phyloP scores from a whole-genome alignment of 148 eudicot genomes.

The Euryodendron excelsum region DNA sequence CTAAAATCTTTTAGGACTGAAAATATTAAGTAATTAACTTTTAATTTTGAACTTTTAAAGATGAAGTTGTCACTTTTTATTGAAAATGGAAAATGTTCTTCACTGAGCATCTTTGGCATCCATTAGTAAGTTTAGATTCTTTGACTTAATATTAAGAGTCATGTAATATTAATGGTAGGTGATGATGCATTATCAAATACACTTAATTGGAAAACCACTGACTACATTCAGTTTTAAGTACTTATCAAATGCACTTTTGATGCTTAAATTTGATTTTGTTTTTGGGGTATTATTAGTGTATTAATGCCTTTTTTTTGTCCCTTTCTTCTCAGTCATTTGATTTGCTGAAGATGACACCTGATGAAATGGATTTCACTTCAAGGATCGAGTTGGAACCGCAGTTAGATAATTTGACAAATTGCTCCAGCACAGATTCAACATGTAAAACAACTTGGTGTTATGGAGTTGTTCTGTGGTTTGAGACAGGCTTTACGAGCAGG shows the following conservation, averaged over 20 bases:
- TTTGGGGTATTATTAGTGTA: not conserved
- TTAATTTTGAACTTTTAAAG: too few species aligned
- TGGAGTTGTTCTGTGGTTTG: slow-evolving; percentile 91
- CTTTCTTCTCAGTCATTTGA: slow-evolving; percentile 73
- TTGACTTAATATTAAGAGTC: too few species aligned
- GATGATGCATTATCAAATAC: too few species aligned
- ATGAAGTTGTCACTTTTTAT: too few species aligned
- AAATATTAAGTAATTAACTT: too few species aligned
- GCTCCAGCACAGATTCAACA: slow-evolving; percentile 14
- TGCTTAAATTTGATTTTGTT: not conserved
- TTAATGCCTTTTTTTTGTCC: not conserved
- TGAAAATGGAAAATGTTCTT: too few species aligned
- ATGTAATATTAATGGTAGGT: too few species aligned
- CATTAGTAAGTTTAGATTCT: too few species aligned
- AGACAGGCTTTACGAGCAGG: slow-evolving; percentile 76
- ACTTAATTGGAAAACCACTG: too few species aligned
- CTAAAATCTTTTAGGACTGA: too few species aligned
- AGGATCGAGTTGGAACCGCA: slow-evolving; percentile 53
- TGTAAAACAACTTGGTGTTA: slow-evolving; percentile 49
- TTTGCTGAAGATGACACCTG: slow-evolving; percentile 66
- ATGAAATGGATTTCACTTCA: slow-evolving; percentile 86
- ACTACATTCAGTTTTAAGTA: not conserved
- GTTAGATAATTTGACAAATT: slow-evolving; percentile 4
- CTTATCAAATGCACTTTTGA: too few species aligned
- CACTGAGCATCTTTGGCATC: too few species aligned